Base-by-base conservation (phyloP, 441 rosid genomes). In the Biscutella laevigata region DNA sequence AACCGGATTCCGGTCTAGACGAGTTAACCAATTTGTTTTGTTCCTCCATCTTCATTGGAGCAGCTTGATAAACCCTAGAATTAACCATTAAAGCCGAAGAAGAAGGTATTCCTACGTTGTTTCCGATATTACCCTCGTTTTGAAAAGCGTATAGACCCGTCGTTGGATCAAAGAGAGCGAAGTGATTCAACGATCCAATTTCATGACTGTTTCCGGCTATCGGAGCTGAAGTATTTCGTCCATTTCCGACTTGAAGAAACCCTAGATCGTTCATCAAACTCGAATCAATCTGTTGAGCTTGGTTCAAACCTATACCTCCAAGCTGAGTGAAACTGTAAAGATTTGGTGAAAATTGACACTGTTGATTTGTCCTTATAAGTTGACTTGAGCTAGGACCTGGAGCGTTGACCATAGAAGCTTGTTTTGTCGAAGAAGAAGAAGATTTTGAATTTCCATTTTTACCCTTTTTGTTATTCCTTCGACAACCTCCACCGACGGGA, bases 11-110 rank as follows among this genome's bases (percentile, higher is more conserved):
- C 15, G 66, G 59, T 46, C 39, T 39, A 53, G 53, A 15, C 7
- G 57, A 41, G 58, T 53, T 59, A 46, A 21, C 57, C 36, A 41
- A 3, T 47, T 42, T 46, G 0, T 46, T 17, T 5, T 47, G 69
- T 15, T 57, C 66, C 46, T 67, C 71, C 71, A 59, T 67, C 66
- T 67, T 67, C 3, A 67, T 57, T 3, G 71, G 66, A 54, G 71
- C 27, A 12, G 64, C 2, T 8, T 66, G 61, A 15, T 46, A 59
- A 59, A 9, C 47, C 36, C 66, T 46, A 32, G 61, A 39, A 66
- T 59, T 66, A 32, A 38, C 60, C 61, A 59, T 59, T 2, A 56
- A 44, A 57, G 55, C n/a, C 10, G 64, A 10, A 7, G 61, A 45
- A 53, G 16, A 36, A 30, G 68, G 37, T 34, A 53, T 37, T 51